Conservation (phyloP, 2,329 filamentous ascomycete genomes). For the Ophiostoma pallidulum region DNA sequence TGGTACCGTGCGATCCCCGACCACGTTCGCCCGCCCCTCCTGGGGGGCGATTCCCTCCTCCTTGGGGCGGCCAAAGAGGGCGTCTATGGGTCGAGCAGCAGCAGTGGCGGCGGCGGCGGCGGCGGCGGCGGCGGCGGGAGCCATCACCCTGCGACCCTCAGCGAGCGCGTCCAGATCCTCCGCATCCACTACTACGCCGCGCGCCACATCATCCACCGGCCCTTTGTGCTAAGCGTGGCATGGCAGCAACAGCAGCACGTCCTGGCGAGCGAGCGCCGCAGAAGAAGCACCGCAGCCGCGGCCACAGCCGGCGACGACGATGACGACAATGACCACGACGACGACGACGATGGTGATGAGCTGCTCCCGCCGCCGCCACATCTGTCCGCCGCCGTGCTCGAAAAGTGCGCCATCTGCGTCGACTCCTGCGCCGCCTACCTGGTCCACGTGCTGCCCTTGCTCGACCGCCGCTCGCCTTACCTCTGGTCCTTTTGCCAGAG, state of each 20-base stretch:
- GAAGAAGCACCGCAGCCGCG: too few relatives aligned
- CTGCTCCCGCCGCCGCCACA: too few relatives aligned
- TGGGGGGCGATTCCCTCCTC: too few relatives aligned
- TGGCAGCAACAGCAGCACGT: slow-evolving; percentile 6
- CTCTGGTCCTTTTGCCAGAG: slow-evolving; percentile 29
- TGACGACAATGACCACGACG: too few relatives aligned
- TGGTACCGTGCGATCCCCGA: slow-evolving; percentile 30
- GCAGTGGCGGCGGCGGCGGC: not conserved
- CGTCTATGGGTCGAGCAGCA: too few relatives aligned
- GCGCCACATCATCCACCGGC: slow-evolving; percentile 59
- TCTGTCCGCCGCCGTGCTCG: slow-evolving; percentile 21
- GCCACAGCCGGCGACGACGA: not conserved
- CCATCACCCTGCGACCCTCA: not conserved
- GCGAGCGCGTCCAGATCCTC: slow-evolving; percentile 57
- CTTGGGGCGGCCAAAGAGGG: slow-evolving; percentile 43
- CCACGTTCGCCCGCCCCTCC: slow-evolving; percentile 38
- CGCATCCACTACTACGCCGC: slow-evolving; percentile 65
- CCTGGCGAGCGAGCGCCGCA: not conserved
- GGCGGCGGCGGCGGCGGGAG: slow-evolving; percentile 39
- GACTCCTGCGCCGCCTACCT: slow-evolving; percentile 28
- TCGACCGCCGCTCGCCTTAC: slow-evolving; percentile 29
- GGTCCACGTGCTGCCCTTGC: slow-evolving; percentile 26
- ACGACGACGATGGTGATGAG: too few relatives aligned
- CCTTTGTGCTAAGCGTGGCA: slow-evolving; percentile 34
- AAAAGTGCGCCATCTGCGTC: slow-evolving; percentile 27